Base-by-base conservation (phyloP, 169 alveolate species). In the Eimeria necatrix region DNA sequence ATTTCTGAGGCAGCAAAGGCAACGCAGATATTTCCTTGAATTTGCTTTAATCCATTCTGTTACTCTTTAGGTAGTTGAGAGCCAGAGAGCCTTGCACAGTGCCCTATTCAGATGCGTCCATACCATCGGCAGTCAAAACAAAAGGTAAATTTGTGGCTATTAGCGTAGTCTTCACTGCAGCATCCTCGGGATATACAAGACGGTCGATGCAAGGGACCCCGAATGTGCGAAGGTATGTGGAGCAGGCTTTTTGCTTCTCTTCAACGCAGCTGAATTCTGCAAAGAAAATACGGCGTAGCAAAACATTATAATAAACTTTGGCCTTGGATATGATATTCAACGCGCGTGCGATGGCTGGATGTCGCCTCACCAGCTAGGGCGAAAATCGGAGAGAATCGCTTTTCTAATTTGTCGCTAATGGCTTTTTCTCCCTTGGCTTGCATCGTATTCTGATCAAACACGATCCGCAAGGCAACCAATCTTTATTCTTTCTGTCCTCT, bases 151-250 rank as follows among this genome's bases (percentile, higher is more conserved):
- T 93, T 46, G 93, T 93, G 18, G 95, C 95, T 14, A 93, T 80
- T 0, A 93, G 93, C 41, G 95, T 93, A n/a, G 73, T 93, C 81
- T 83, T 80, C 52, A 80, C 95, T 74, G 95, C 95, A 8, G 95
- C 95, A 56, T 93, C 95, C 56, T 93, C 95, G 24, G 90, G 93
- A 52, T 93, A 93, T 49, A 93, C 93, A 70, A 93, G 88, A 14
- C 95, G 95, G 86, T 93, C 95, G 51, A 93, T 68, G 95, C 95
- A 93, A 22, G 95, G 95, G 53, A 93, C 95, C 60, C 95, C 95
- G 76, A 93, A 93, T 41, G 90, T 56, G 59, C 95, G 95, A 24
- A 93, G 95, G 41, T 81, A 93, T 0, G 95, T 81, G 88, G 93
- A 64, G 88, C 95, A 93, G 4, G 95, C 95, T 2, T 68, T 56